phyloP scores from a whole-genome alignment of 2,329 filamentous ascomycete genomes.

The Aureobasidium sp. region DNA sequence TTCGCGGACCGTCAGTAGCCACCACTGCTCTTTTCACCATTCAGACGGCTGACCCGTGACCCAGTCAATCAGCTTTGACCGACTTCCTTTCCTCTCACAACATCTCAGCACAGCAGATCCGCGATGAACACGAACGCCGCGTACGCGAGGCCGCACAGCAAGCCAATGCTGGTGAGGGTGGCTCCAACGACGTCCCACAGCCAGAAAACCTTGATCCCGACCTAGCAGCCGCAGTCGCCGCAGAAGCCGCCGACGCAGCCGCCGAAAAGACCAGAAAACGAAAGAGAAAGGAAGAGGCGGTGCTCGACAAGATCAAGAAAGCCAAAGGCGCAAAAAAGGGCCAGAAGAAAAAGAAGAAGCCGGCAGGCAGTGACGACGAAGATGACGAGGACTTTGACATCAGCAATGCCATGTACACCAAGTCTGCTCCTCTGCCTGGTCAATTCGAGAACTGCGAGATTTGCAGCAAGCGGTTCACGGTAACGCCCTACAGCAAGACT shows the following conservation, averaged over 20 bases:
- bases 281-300: slow-evolving; percentile 45
- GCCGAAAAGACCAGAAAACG: slow-evolving; percentile 46
- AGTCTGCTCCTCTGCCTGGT: slow-evolving; percentile 59
- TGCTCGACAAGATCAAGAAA: slow-evolving; percentile 33
- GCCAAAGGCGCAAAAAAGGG: slow-evolving; percentile 44
- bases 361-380: slow-evolving; percentile 38
- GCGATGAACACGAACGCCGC: slow-evolving; percentile 51
- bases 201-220: slow-evolving; percentile 27
- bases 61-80: slow-evolving; percentile 57
- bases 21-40: background rate
- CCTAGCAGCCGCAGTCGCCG: slow-evolving; percentile 35
- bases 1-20: slow-evolving; percentile 47
- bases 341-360: slow-evolving; percentile 38
- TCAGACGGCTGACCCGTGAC: slow-evolving; percentile 8
- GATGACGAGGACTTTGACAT: slow-evolving; percentile 43
- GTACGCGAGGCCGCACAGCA: slow-evolving; percentile 41
- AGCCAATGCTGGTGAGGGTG: slow-evolving; percentile 31
- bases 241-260: slow-evolving; percentile 27
- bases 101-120: slow-evolving; percentile 60
- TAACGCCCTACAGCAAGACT: slow-evolving; percentile 79
- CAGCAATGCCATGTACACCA: slow-evolving; percentile 48
- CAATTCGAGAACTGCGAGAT: slow-evolving; percentile 84
- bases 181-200: slow-evolving; percentile 27
- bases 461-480: slow-evolving; percentile 83
- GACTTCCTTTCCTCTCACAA: slow-evolving; percentile 60